phyloP scores from a whole-genome alignment of 352 stramenopile genomes.

The Phytophthora pluvialis region DNA sequence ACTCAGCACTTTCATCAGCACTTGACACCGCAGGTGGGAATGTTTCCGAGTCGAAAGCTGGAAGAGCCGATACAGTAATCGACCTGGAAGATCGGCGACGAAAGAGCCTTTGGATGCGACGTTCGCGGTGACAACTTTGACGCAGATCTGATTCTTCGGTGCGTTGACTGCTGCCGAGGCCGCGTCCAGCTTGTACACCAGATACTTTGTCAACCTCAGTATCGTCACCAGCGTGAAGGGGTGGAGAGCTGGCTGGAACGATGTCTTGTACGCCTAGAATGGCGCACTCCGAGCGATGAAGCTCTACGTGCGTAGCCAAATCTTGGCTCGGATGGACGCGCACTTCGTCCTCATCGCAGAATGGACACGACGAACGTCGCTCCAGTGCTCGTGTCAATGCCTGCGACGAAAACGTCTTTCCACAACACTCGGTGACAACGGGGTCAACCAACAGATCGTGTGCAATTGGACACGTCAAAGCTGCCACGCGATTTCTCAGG shows the following conservation, averaged over 20 bases:
- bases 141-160: background rate
- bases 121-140: background rate
- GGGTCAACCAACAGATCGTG: conserved; percentile 13
- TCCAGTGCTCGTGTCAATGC: background rate
- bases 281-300: conserved; percentile 4
- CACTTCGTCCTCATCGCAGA: background rate
- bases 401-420: conserved; percentile 14
- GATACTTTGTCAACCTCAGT: background rate
- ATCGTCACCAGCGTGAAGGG: background rate
- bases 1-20: background rate
- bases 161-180: background rate
- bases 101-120: background rate
- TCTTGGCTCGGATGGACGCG: conserved; percentile 2
- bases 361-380: conserved; percentile 1
- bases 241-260: background rate
- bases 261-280: background rate
- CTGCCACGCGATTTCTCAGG: conserved; percentile 1
- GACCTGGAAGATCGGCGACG: background rate
- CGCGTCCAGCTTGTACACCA: background rate
- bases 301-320: conserved; percentile 10
- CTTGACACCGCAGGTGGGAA: background rate
- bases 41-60: background rate
- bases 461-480: conserved; percentile 12
- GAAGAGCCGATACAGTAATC: background rate
- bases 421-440: conserved; percentile 17